A percentile compares a stretch with the other conserved stretches of the same genome.
These are phyloP conservation scores for Pseudozyma pruni DNA, from an alignment of 1,284 basidiomycete species.

Conservation along the genomic window DNA sequence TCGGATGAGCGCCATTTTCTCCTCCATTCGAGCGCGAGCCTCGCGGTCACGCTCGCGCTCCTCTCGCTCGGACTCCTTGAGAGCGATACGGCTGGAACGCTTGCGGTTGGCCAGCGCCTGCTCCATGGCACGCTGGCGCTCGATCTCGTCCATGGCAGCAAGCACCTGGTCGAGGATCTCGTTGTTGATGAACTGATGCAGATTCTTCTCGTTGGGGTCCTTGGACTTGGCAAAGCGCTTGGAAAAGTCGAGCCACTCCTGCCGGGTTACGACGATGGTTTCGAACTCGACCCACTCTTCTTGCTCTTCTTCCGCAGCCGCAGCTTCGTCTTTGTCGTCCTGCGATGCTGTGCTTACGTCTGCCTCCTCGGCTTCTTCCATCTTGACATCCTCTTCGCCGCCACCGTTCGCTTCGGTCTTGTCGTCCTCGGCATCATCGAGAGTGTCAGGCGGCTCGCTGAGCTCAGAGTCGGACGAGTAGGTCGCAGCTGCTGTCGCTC, in stretches of 20 bases:
- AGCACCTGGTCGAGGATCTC: slow-evolving; percentile 76
- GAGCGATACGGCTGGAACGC: slow-evolving; percentile 82
- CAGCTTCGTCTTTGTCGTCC: slow-evolving; percentile 58
- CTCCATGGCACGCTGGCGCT: slow-evolving; percentile 73
- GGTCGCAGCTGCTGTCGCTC: slow-evolving; percentile 13
- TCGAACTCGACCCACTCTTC: slow-evolving; percentile 66
- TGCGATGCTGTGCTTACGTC: slow-evolving; percentile 30
- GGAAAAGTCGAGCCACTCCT: slow-evolving; percentile 76
- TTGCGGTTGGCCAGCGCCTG: slow-evolving; percentile 79
- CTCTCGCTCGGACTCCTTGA: slow-evolving; percentile 73
- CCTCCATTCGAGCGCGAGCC: slow-evolving; percentile 68
- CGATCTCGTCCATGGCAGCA: slow-evolving; percentile 69
- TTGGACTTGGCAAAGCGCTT: slow-evolving; percentile 79
- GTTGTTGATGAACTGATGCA: slow-evolving; percentile 77
- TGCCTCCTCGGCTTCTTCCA: slow-evolving; percentile 11
- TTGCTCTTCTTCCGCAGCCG: slow-evolving; percentile 54
- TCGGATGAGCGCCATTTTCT: slow-evolving; percentile 69
- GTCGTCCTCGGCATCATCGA: slow-evolving; percentile 18
- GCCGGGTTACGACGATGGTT: slow-evolving; percentile 78
- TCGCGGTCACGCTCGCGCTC: slow-evolving; percentile 69
- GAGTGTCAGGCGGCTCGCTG: slow-evolving; percentile 54
- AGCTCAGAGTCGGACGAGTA: slow-evolving; percentile 57
- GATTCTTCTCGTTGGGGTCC: slow-evolving; percentile 80
- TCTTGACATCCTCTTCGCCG: slow-evolving; percentile 16
- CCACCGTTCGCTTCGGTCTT: slow-evolving; percentile 6